A percentile compares a stretch with the other conserved stretches of the same genome.
Evolutionary conservation across 345 rosid genomes (phyloP).

Genomic region (Fremontodendron californicum): DNA sequence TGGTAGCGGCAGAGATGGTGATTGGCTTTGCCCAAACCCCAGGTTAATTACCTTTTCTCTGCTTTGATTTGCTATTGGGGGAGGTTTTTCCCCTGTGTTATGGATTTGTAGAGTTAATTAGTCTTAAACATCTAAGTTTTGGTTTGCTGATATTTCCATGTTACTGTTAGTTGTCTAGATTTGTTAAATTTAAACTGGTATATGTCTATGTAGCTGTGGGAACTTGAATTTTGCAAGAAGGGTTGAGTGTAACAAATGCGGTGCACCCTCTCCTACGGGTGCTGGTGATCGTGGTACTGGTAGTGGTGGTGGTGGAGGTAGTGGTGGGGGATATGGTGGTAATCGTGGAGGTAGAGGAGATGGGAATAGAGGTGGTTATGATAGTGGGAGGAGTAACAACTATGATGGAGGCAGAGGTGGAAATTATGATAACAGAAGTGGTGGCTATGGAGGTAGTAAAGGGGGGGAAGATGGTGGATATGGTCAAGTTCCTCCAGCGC

Average conservation of each 20-base stretch:
- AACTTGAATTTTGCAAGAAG: conserved; percentile 93
- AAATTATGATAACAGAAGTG: conserved; percentile 40
- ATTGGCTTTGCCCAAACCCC: conserved; percentile 90
- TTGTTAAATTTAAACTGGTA: conserved; percentile 24
- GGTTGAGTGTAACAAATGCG: conserved; percentile 93
- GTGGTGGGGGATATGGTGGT: conserved; percentile 50
- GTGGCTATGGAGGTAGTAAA: conserved; percentile 52
- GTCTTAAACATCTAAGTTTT: neutral
- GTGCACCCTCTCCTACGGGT: conserved; percentile 70
- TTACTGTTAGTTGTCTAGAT: neutral
- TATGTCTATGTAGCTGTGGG: conserved; percentile 73
- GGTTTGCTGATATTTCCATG: neutral
- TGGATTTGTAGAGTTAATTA: neutral
- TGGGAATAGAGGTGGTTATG: conserved; percentile 45
- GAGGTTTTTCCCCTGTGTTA: neutral
- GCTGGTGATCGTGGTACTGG: conserved; percentile 36
- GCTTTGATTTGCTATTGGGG: neutral
- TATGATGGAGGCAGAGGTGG: conserved; percentile 50
- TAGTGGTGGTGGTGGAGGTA: conserved; percentile 42
- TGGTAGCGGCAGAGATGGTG: conserved; percentile 86
- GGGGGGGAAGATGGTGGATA: conserved; percentile 62
- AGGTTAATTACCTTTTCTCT: conserved; percentile 36
- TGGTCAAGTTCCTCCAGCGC: conserved; percentile 61
- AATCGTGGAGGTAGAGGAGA: conserved; percentile 42
- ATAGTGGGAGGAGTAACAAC: conserved; percentile 42